phyloP scores from a whole-genome alignment of 2,329 filamentous ascomycete genomes.

The Phyllosticta citribraziliensis region DNA sequence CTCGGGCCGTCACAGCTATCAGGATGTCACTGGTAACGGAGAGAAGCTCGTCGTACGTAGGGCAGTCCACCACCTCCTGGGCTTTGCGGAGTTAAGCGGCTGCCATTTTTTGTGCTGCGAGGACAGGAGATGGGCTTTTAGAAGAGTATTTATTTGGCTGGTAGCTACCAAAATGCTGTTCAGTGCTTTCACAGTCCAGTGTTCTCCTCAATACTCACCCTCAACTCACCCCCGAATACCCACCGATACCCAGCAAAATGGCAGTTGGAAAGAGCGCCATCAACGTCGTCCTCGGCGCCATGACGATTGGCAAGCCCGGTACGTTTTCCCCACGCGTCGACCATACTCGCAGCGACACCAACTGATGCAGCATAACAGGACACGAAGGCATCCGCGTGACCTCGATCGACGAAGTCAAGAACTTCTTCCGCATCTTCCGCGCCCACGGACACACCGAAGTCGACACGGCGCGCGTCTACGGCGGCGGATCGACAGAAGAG shows the following conservation, averaged over 20 bases:
- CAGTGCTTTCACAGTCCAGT: not conserved
- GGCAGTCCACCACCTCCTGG: not conserved
- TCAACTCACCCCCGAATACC: not conserved
- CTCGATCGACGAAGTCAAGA: constrained; percentile 11
- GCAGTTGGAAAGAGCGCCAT: constrained; percentile 1
- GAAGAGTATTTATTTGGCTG: not conserved
- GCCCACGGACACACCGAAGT: constrained; percentile 24
- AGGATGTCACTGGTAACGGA: not conserved
- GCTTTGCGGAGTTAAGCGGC: not conserved
- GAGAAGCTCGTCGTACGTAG: not conserved
- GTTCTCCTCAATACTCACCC: not conserved
- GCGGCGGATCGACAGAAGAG: constrained; percentile 28
- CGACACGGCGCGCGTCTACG: constrained; percentile 32
- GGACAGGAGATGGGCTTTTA: not conserved
- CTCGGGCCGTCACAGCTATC: not conserved
- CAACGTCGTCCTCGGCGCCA: constrained; percentile 27
- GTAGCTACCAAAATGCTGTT: not conserved
- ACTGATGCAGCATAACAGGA: constrained; percentile 6
- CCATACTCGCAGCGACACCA: too few relatives aligned
- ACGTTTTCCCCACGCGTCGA: constrained; percentile 2
- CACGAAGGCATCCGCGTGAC: constrained; percentile 16
- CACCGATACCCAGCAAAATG: not conserved
- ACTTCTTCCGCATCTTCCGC: constrained; percentile 22
- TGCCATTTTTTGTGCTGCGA: not conserved
- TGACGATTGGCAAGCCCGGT: constrained; percentile 29